Evolutionary conservation across 2,329 filamentous ascomycete species (phyloP).

Genomic region (Purpureocillium lavendulum): DNA sequence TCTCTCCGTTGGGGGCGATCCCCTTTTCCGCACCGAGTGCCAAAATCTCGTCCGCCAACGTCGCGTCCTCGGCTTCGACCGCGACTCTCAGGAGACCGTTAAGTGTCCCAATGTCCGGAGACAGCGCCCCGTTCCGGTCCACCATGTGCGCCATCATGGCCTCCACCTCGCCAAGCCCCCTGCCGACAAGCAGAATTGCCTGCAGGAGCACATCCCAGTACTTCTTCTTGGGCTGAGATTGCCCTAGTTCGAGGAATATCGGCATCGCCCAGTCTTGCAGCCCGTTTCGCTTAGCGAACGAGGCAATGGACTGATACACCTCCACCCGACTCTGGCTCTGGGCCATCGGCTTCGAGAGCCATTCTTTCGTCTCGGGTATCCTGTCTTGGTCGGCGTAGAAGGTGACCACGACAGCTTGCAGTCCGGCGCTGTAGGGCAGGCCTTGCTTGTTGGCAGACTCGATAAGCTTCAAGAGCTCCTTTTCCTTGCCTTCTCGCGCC

Average conservation of each 20-base stretch:
- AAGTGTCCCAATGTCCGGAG: constrained; percentile 62
- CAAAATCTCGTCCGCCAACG: constrained; percentile 67
- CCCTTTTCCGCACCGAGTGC: constrained; percentile 55
- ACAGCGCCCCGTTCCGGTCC: constrained; percentile 38
- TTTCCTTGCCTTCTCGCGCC: constrained; percentile 47
- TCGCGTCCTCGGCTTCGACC: constrained; percentile 58
- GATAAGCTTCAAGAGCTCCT: constrained; percentile 48
- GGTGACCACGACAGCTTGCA: constrained; percentile 47
- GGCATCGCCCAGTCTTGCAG: constrained; percentile 54
- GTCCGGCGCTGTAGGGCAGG: constrained; percentile 31
- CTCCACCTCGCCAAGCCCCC: constrained; percentile 44
- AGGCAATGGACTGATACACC: constrained; percentile 21
- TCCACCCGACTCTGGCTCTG: constrained; percentile 10
- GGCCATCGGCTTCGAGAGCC: constrained; percentile 53
- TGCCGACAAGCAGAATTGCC: constrained; percentile 61
- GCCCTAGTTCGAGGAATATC: constrained; percentile 46
- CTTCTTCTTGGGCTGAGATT: constrained; percentile 38
- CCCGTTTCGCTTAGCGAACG: constrained; percentile 50
- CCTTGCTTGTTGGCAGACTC: constrained; percentile 40
- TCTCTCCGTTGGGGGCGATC: constrained; percentile 59
- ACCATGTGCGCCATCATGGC: constrained; percentile 66
- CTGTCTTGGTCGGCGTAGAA: constrained; percentile 54
- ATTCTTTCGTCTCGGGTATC: constrained; percentile 53
- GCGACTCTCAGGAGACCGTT: constrained; percentile 70
- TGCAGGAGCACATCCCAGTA: constrained; percentile 68